Percentiles rank a stretch among this genome's conserved stretches.
phyloP scores from a whole-genome alignment of 306 rosid species.

The Pachyrhizus erosus region DNA sequence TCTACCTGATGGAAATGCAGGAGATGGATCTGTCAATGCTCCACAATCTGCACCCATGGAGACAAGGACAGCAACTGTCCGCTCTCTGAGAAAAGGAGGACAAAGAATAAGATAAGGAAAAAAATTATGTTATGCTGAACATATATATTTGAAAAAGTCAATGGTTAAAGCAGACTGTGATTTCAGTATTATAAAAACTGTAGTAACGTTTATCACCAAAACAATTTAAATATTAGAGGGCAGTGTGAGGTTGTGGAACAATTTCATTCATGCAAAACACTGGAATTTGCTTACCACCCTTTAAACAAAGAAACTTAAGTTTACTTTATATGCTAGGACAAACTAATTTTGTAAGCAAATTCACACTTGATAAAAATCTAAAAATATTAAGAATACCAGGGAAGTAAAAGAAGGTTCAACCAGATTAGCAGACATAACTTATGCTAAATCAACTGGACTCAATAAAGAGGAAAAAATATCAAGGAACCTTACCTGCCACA shows the following conservation, averaged over 20 bases:
- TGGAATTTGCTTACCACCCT: neutral
- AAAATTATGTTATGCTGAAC: conserved; percentile 29
- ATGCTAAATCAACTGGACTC: conserved; percentile 9
- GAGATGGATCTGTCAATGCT: conserved; percentile 76
- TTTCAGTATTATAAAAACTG: too few species aligned
- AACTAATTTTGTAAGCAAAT: conserved; percentile 11
- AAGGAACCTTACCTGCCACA: conserved; percentile 73
- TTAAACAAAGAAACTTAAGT: conserved; percentile 21
- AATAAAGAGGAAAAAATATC: conserved; percentile 2
- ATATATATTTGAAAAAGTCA: conserved; percentile 13
- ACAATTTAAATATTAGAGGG: conserved; percentile 22
- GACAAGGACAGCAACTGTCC: conserved; percentile 73
- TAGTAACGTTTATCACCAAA: neutral
- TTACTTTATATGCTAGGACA: conserved; percentile 30
- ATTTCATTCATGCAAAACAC: conserved; percentile 4
- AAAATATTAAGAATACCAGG: neutral
- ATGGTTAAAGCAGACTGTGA: conserved; percentile 10
- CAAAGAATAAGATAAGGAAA: conserved; percentile 37
- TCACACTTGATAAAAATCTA: neutral
- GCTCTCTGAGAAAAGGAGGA: conserved; percentile 63
- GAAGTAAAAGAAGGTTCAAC: conserved; percentile 6
- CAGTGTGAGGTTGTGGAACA: neutral
- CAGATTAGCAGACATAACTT: conserved; percentile 33
- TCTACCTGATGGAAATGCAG: conserved; percentile 62
- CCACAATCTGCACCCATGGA: conserved; percentile 74